Evolutionary conservation across 2,329 filamentous ascomycete species (phyloP).

Genomic region (Aspergillus terreus): DNA sequence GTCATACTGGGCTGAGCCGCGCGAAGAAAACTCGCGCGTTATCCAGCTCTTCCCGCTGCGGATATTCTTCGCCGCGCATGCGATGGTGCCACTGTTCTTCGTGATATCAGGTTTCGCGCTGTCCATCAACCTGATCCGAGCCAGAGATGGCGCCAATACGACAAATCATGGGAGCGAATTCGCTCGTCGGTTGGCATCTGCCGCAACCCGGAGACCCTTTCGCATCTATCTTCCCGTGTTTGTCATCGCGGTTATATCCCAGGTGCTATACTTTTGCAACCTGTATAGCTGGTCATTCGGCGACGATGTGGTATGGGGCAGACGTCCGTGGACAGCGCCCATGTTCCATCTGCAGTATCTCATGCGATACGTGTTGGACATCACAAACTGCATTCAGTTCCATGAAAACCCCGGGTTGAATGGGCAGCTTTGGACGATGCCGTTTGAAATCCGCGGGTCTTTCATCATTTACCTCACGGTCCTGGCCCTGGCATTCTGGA

Average conservation of each 20-base stretch:
- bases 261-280: conserved; percentile 18
- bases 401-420: conserved; percentile 18
- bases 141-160: conserved; percentile 14
- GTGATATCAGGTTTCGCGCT: conserved; percentile 59
- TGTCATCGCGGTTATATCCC: conserved; percentile 12
- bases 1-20: conserved; percentile 19
- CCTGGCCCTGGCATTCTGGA: conserved; percentile 15
- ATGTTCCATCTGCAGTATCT: conserved; percentile 16
- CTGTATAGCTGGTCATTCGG: conserved; percentile 16
- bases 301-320: conserved; percentile 10
- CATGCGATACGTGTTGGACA: conserved; percentile 17
- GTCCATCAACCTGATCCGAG: conserved; percentile 46
- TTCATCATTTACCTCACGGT: conserved; percentile 18
- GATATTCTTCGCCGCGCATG: conserved; percentile 33
- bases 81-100: conserved; percentile 53
- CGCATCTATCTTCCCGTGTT: conserved; percentile 20
- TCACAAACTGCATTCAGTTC: conserved; percentile 16
- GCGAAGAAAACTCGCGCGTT: conserved; percentile 13
- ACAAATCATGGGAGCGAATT: background rate
- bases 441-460: conserved; percentile 19
- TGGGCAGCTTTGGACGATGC: conserved; percentile 23
- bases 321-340: conserved; percentile 17
- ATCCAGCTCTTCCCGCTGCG: conserved; percentile 38
- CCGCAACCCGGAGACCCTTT: conserved; percentile 15
- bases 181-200: conserved; percentile 12